Evolutionary conservation across 2,329 filamentous ascomycete species (phyloP).

Genomic region (Colletotrichum sojae): DNA sequence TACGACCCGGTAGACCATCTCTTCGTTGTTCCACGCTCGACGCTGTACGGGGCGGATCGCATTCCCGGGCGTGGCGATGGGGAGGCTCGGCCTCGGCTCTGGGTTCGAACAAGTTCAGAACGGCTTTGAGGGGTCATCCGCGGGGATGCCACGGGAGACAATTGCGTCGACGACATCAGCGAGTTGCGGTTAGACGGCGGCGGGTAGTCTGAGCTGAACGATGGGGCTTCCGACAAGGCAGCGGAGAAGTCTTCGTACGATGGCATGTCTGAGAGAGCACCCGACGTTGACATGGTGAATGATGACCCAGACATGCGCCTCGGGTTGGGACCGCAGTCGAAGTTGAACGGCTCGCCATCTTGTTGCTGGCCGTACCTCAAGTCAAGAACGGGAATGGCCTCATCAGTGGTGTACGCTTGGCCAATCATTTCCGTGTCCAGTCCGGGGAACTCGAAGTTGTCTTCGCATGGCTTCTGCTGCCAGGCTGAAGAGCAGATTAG

Average conservation of each 20-base stretch:
- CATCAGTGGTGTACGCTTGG: slow-evolving; percentile 74
- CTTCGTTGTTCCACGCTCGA: slow-evolving; percentile 77
- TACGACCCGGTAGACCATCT: slow-evolving; percentile 85
- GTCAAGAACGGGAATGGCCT: slow-evolving; percentile 74
- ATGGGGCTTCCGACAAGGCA: slow-evolving; percentile 75
- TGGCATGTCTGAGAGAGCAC: slow-evolving; percentile 76
- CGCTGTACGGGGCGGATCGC: slow-evolving; percentile 78
- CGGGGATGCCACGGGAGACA: slow-evolving; percentile 82
- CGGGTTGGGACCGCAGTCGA: slow-evolving; percentile 67
- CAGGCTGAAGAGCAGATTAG: slow-evolving; percentile 48
- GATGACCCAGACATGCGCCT: slow-evolving; percentile 81
- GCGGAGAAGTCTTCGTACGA: slow-evolving; percentile 81
- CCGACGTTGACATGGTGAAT: slow-evolving; percentile 78
- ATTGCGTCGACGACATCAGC: slow-evolving; percentile 78
- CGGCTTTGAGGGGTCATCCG: slow-evolving; percentile 73
- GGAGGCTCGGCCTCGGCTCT: slow-evolving; percentile 79
- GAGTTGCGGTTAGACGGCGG: slow-evolving; percentile 77
- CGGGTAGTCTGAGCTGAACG: slow-evolving; percentile 77
- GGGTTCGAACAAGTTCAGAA: slow-evolving; percentile 73
- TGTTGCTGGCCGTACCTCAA: slow-evolving; percentile 64
- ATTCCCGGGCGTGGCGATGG: slow-evolving; percentile 78
- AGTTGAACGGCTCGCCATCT: slow-evolving; percentile 65
- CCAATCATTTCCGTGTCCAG: slow-evolving; percentile 74
- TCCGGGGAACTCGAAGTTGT: slow-evolving; percentile 67
- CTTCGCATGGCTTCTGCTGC: slow-evolving; percentile 71